Evolutionary conservation across 176 grass and related monocot genomes (phyloP), one percentile per base, ranked within the genome.

Genomic region (Alloteropsis semialata): DNA sequence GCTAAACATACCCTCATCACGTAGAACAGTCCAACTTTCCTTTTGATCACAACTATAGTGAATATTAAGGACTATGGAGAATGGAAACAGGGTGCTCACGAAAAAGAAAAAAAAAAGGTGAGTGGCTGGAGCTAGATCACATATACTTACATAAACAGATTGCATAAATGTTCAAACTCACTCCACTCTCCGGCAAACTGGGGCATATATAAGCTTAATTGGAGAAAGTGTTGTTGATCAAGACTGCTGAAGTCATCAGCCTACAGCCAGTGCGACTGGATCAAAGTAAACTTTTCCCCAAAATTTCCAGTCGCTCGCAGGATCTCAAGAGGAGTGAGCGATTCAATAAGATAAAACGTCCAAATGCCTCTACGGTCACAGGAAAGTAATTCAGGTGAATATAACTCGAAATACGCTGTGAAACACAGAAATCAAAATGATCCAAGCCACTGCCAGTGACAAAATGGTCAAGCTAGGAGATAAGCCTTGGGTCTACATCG

Each of bases 391-490:
- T 60, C 56, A 58, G 18, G 39, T 50, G 29, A 42, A 49, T 51
- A 15, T 3, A 22, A 41, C n/a, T 46, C 30, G 44, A 49, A 29
- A 70, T 11, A 21, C 22, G 22, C 49, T 2, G 75, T 17, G 12
- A 25, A 22, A 36, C 14, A 56, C n/a, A 41, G 3, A 4, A 9
- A 10, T 50, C 46, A 41, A 42, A 51, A 48, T 10, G 38, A 75
- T 57, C 57, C 44, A 29, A 45, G 19, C 3, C 42, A 5, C 4
- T 6, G 42, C 21, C 34, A 25, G 45, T 22, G 78, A 50, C 16
- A 24, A 64, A 65, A 56, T 38, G 64, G 78, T 86, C 88, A 89
- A 64, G 3, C 8, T 6, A n/a, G 27, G 44, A 27, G 88, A 90
- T 74, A 85, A 86, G 65, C 46, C 16, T 57, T n/a, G n/a, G 8